A percentile compares a stretch with the other conserved stretches of the same genome.
Conservation (phyloP, 345 rosid genomes). For the Acer negundo region DNA sequence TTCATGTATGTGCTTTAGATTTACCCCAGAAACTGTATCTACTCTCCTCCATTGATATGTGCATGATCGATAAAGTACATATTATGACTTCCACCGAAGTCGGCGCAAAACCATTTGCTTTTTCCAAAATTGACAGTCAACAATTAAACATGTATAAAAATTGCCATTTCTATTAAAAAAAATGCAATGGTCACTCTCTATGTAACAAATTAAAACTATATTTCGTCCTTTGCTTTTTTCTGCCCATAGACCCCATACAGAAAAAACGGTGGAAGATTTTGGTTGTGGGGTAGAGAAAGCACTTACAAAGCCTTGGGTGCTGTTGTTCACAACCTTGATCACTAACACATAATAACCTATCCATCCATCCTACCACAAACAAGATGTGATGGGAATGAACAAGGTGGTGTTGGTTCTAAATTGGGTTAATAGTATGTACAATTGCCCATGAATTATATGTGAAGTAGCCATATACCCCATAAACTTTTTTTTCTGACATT, state of each 20-base stretch:
- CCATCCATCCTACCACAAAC: slow-evolving; percentile 18
- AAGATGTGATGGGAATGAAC: slow-evolving; percentile 13
- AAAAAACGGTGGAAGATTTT: neutral
- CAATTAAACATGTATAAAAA: neutral
- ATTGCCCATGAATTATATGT: too few relatives aligned
- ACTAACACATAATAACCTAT: slow-evolving; percentile 6
- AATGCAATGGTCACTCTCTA: neutral
- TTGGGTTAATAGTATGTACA: too few relatives aligned
- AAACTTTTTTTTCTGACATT: too few relatives aligned
- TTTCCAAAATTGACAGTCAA: slow-evolving; percentile 13
- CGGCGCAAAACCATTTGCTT: neutral
- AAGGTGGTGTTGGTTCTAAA: neutral
- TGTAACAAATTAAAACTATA: neutral
- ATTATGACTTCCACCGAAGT: neutral
- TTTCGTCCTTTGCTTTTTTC: neutral
- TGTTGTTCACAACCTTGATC: slow-evolving; percentile 29
- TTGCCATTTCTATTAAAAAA: slow-evolving; percentile 1
- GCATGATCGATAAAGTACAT: neutral
- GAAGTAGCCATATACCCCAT: too few relatives aligned
- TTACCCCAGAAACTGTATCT: neutral
- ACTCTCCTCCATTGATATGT: neutral
- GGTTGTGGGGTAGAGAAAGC: slow-evolving; percentile 42
- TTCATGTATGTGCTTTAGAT: neutral
- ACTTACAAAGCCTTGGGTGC: slow-evolving; percentile 15
- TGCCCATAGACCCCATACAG: neutral